These are phyloP conservation scores for Setomelanomma holmii DNA, from an alignment of 2,329 filamentous ascomycete species.

Conservation along the genomic window DNA sequence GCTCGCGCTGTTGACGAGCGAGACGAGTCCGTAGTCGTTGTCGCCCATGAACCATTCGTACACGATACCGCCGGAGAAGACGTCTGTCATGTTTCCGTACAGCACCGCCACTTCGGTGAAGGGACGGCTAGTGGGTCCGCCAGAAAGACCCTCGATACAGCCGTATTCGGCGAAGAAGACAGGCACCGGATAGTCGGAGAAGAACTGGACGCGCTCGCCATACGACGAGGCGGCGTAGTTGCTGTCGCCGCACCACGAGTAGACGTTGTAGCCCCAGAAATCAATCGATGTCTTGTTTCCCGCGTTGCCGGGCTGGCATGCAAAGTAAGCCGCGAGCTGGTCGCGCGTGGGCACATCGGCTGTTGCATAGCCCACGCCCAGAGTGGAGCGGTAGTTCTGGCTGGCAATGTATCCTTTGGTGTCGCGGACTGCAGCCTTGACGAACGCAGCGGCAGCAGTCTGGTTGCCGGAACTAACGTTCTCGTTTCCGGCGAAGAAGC, in stretches of 20 bases:
- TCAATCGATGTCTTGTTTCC: constrained; percentile 71
- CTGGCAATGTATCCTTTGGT: constrained; percentile 88
- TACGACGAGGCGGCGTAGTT: constrained; percentile 79
- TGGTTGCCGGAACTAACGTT: constrained; percentile 88
- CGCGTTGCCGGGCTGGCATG: constrained; percentile 69
- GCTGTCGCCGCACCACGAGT: constrained; percentile 95
- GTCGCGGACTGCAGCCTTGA: constrained; percentile 96
- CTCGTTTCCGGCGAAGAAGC: constrained; percentile 99
- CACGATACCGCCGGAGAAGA: constrained; percentile 95
- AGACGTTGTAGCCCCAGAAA: constrained; percentile 99
- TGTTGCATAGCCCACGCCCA: constrained; percentile 94
- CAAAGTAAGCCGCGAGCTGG: constrained; percentile 89
- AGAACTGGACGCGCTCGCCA: constrained; percentile 81
- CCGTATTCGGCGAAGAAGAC: constrained; percentile 66
- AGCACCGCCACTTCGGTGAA: constrained; percentile 87
- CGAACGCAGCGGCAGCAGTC: constrained; percentile 87
- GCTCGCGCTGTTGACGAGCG: constrained; percentile 63
- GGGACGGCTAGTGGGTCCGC: constrained; percentile 65
- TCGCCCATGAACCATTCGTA: constrained; percentile 96
- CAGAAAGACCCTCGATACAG: constrained; percentile 68
- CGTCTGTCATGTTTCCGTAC: constrained; percentile 82
- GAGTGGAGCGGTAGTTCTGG: constrained; percentile 71
- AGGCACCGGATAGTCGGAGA: constrained; percentile 86
- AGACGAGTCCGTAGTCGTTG: constrained; percentile 87
- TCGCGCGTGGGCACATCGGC: constrained; percentile 88